These are phyloP conservation scores for Lotmaria passim DNA, from an alignment of 208 protist species.

Conservation along the genomic window DNA sequence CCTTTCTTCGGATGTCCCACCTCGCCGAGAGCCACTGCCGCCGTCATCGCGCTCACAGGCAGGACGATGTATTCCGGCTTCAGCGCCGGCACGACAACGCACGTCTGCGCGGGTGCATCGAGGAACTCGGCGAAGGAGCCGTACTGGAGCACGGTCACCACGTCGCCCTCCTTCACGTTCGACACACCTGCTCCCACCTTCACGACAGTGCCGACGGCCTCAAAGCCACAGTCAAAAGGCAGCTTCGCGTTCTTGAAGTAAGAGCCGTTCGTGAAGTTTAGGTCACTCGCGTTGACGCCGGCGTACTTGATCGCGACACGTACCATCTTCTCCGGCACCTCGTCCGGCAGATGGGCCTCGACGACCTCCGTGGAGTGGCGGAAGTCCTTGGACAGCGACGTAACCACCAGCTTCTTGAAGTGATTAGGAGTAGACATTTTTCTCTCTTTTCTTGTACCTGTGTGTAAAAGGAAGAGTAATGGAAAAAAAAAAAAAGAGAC, in stretches of 20 bases:
- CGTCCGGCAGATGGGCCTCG: conserved; percentile 33
- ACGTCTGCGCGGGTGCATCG: conserved; percentile 28
- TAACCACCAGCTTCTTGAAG: conserved; percentile 52
- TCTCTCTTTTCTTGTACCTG: conserved; percentile 8
- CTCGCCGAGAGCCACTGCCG: conserved; percentile 71
- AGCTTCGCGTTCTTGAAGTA: conserved; percentile 47
- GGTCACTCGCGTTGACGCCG: conserved; percentile 80
- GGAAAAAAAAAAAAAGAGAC: too few species aligned
- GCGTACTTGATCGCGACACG: conserved; percentile 57
- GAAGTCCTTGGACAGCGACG: conserved; percentile 47
- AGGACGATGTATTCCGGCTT: conserved; percentile 41
- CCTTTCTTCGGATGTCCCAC: conserved; percentile 40
- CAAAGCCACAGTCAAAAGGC: conserved; percentile 82
- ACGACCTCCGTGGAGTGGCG: conserved; percentile 39
- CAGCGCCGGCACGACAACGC: conserved; percentile 42
- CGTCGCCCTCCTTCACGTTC: conserved; percentile 47
- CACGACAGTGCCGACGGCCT: conserved; percentile 70
- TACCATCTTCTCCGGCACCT: conserved; percentile 40
- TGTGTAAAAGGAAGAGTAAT: conserved; percentile 7
- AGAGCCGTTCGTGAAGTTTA: conserved; percentile 68
- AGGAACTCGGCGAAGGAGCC: conserved; percentile 67
- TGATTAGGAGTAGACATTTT: conserved; percentile 30
- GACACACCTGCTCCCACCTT: conserved; percentile 43
- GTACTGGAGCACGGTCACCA: conserved; percentile 48
- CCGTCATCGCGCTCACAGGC: conserved; percentile 64